Percentiles rank a stretch among this genome's conserved stretches.
Evolutionary conservation across 208 protist genomes (phyloP).

Genomic region (Trypanosoma platydactyli): DNA sequence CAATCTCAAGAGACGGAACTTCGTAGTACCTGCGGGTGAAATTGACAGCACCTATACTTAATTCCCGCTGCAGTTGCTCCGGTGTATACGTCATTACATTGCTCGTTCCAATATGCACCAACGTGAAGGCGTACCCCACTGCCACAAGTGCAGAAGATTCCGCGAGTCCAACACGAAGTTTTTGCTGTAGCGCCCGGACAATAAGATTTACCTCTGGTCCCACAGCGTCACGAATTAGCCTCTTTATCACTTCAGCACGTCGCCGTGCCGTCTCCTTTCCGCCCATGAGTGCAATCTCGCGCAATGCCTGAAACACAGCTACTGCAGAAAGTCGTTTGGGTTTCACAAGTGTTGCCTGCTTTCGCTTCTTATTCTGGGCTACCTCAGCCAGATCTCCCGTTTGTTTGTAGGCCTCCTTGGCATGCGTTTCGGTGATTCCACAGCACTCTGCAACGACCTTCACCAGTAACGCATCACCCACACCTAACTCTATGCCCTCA

Average conservation of each 20-base stretch:
- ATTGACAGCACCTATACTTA: constrained; percentile 57
- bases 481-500: constrained; percentile 96
- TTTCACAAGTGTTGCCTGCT: constrained; percentile 89
- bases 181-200: constrained; percentile 95
- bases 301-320: constrained; percentile 89
- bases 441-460: constrained; percentile 95
- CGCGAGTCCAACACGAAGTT: constrained; percentile 97
- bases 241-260: constrained; percentile 93
- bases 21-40: constrained; percentile 79
- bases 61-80: constrained; percentile 60
- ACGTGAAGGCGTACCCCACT: constrained; percentile 92
- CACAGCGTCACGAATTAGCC: constrained; percentile 88
- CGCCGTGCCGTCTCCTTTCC: constrained; percentile 90
- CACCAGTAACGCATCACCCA: constrained; percentile 96
- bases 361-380: constrained; percentile 87
- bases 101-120: constrained; percentile 58
- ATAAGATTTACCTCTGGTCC: constrained; percentile 95
- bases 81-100: constrained; percentile 39
- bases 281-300: constrained; percentile 88
- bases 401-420: constrained; percentile 89
- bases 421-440: constrained; percentile 79
- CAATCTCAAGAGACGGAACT: constrained; percentile 84
- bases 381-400: constrained; percentile 96
- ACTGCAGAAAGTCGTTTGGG: constrained; percentile 90
- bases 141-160: constrained; percentile 95